Evolutionary conservation across 306 rosid genomes (phyloP), one percentile per base, ranked within the genome.

Genomic region (Vigna unguiculata): DNA sequence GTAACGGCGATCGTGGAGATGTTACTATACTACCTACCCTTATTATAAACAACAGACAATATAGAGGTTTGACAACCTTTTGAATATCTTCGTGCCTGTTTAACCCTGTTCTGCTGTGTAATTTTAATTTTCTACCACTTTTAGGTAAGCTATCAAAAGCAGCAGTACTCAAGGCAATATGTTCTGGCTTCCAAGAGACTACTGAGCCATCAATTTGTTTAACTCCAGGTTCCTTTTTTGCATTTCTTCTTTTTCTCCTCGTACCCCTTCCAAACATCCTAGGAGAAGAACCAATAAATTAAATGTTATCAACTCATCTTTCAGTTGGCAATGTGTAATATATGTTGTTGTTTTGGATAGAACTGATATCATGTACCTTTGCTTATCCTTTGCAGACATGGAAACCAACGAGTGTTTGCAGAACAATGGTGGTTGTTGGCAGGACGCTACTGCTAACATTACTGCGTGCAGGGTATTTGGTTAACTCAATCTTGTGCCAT

Each of bases 341-440:
- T 22, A 24, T 41, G 48, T 64, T 38, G 58, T 77, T 61, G 9
- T 48, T 41, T 64, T 51, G 73, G 28, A 79, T 38, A 25, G 43
- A 63, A 80, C 54, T 73, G 52, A 64, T 30, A 49, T 71, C 10
- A 6, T 5, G 14, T 21, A 12, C 16, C 45, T 25, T 41, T 71
- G 80, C 61, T 69, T 67, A 16, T 19, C 61, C 59, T 58, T 69
- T 83, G 64, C 91, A 92, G 99, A 90, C 34, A 55, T 95, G 77
- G 90, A 95, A 87, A 92, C 97, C 68, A 89, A 95, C 16, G 97
- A 92, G 89, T 95, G 99, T 80, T 70, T 92, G 81, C 81, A 72
- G 65, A 95, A 87, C 83, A 88, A 95, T 77, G 98, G 97, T 71
- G 98, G 98, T 71, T 95, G 97, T 87, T 95, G 98, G 98, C 79